Evolutionary conservation across 345 rosid species (phyloP), one percentile per base, ranked within the genome.

Genomic region (Arabidopsis arenosa): DNA sequence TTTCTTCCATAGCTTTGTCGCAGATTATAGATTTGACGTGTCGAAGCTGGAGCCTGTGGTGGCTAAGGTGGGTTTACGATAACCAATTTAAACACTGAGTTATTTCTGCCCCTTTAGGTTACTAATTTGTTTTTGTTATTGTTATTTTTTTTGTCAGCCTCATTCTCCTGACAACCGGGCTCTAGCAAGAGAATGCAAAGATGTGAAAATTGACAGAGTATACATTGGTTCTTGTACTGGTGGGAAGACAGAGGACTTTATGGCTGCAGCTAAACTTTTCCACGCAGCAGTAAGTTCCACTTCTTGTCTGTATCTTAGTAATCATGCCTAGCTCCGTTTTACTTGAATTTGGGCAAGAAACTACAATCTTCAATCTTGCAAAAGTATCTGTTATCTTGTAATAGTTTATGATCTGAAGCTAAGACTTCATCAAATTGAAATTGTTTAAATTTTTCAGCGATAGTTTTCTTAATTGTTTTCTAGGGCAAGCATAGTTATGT

Each of bases 211-310:
- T 58, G 99, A 92, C 85, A 83, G 99, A 79, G 99, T 95, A 54
- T 95, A 92, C 73, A 95, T 95, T 17, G 99, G 99, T 75, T 95
- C 98, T 66, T 95, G 99, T 82, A 95, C 98, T n/a, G 98, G 99
- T 63, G 99, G 99, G 23, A 95, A 92, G 81, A 89, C 96, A 0
- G 97, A 90, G 75, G 98, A 90, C 79, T 95, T 95, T 69, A 82
- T 95, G 75, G 98, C 98, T 69, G 99, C 89, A 44, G 98, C 99
- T 43, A 90, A 86, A 89, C 88, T 95, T 52, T 84, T 95, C 75
- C 79, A 84, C 32, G 93, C 89, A 80, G 84, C 98, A 14, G 97
- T 95, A 83, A 81, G 97, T 72, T 35, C 64, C 60, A 30, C 64
- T 55, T 48, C 21, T 57, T 63, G 13, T 51, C 11, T 49, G 1